These are phyloP conservation scores for Pleoardoris graminearum DNA, from an alignment of 2,329 filamentous ascomycete genomes.

Conservation along the genomic window DNA sequence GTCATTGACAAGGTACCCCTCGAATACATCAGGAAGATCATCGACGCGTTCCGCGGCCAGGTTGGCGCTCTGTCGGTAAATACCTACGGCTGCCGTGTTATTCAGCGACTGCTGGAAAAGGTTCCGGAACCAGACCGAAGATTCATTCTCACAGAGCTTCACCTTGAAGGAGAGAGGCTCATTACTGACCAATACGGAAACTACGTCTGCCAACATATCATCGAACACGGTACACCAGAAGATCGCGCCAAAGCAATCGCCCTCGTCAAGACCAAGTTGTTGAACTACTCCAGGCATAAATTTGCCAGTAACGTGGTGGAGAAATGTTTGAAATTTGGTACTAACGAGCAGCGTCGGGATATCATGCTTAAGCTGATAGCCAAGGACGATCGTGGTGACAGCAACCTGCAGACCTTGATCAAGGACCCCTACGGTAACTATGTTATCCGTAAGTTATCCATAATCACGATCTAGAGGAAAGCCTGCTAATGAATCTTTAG, in stretches of 20 bases:
- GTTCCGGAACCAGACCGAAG: slow-evolving; percentile 72
- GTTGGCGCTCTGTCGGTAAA: slow-evolving; percentile 76
- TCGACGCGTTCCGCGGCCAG: slow-evolving; percentile 75
- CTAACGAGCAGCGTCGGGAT: slow-evolving; percentile 66
- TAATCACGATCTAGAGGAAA: neutral
- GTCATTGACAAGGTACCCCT: slow-evolving; percentile 80
- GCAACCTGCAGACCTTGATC: slow-evolving; percentile 75
- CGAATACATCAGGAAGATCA: slow-evolving; percentile 81
- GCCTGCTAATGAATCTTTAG: slow-evolving; percentile 50
- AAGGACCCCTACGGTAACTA: slow-evolving; percentile 95
- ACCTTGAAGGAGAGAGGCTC: slow-evolving; percentile 69
- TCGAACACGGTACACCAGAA: slow-evolving; percentile 72
- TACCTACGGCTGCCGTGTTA: slow-evolving; percentile 85
- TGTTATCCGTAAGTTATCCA: slow-evolving; percentile 79
- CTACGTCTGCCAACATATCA: slow-evolving; percentile 93
- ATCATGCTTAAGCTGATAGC: slow-evolving; percentile 60
- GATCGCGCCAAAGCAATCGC: slow-evolving; percentile 74
- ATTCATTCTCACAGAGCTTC: slow-evolving; percentile 76
- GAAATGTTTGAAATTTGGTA: slow-evolving; percentile 78
- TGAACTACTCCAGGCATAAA: slow-evolving; percentile 88
- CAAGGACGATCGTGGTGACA: slow-evolving; percentile 65
- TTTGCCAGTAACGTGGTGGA: slow-evolving; percentile 97
- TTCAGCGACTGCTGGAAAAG: slow-evolving; percentile 88
- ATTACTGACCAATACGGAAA: slow-evolving; percentile 92
- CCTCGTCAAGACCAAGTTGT: slow-evolving; percentile 71